Conservation (phyloP, 768 basidiomycete genomes). For the Kwoniella dejecticola region DNA sequence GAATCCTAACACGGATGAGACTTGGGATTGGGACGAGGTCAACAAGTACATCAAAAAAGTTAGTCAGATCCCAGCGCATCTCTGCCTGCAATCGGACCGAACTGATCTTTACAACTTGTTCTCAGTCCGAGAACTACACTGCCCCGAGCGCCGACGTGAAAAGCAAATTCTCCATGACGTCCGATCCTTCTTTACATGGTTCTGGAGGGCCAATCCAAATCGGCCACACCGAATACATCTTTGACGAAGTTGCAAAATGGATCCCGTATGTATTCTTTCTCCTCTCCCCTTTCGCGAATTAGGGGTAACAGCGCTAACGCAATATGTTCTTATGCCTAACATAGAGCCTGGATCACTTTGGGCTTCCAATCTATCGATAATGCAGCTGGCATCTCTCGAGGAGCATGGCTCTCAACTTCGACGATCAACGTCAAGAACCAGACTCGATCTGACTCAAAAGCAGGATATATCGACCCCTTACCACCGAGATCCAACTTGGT, state of each 20-base stretch:
- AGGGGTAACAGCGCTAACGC: too few species aligned
- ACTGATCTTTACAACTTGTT: conserved; percentile 58
- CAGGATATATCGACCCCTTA: conserved; percentile 68
- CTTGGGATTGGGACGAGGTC: conserved; percentile 51
- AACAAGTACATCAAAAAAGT: conserved; percentile 52
- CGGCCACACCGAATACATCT: conserved; percentile 58
- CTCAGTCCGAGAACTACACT: conserved; percentile 64
- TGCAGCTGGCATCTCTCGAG: conserved; percentile 57
- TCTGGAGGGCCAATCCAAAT: conserved; percentile 62
- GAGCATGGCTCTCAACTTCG: conserved; percentile 61
- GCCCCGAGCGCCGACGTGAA: conserved; percentile 60
- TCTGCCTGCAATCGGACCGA: conserved; percentile 61
- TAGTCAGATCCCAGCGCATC: conserved; percentile 58
- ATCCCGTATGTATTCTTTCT: conserved; percentile 55
- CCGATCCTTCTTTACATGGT: conserved; percentile 61
- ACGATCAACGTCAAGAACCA: conserved; percentile 67
- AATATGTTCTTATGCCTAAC: conserved; percentile 60
- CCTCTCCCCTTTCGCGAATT: too few species aligned
- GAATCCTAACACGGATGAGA: conserved; percentile 44
- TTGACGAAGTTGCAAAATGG: conserved; percentile 64
- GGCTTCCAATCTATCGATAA: conserved; percentile 53
- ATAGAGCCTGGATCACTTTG: conserved; percentile 36
- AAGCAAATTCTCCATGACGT: conserved; percentile 59
- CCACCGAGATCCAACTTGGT: conserved; percentile 67
- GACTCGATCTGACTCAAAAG: conserved; percentile 68